Percentiles rank a stretch among this genome's conserved stretches.
Conservation (phyloP, 345 rosid genomes). For the Gossypium bickii region DNA sequence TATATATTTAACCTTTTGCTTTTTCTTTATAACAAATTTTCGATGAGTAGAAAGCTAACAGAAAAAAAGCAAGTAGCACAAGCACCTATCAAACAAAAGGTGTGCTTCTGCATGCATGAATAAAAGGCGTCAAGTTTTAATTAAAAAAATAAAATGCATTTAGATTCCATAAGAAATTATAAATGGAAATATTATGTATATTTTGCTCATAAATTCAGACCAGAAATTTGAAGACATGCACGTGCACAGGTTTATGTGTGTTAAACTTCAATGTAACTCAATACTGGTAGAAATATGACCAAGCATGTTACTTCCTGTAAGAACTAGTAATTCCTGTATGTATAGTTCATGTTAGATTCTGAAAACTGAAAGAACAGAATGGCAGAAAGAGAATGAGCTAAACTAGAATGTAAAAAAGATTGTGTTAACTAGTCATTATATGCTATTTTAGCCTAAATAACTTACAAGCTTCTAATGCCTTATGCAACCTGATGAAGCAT, state of each 20-base stretch:
- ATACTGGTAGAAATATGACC: neutral
- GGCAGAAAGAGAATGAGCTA: neutral
- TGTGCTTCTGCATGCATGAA: neutral
- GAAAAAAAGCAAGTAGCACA: neutral
- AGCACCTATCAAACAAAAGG: neutral
- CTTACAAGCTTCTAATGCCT: neutral
- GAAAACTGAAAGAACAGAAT: neutral
- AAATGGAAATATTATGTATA: neutral
- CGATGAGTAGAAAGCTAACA: neutral
- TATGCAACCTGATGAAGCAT: slow-evolving; percentile 9
- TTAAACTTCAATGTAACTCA: neutral
- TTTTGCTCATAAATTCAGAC: neutral
- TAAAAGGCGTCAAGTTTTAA: neutral
- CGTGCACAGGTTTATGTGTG: neutral
- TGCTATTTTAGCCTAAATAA: neutral
- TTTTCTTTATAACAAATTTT: neutral
- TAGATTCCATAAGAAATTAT: neutral
- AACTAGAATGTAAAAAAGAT: neutral
- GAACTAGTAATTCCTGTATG: neutral
- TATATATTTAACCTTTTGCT: neutral
- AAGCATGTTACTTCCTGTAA: neutral
- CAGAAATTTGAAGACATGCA: neutral
- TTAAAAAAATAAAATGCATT: neutral
- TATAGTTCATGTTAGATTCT: neutral
- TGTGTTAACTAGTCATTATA: neutral